phyloP scores from a whole-genome alignment of 179 eudicot genomes.

The Camellia oleifera region DNA sequence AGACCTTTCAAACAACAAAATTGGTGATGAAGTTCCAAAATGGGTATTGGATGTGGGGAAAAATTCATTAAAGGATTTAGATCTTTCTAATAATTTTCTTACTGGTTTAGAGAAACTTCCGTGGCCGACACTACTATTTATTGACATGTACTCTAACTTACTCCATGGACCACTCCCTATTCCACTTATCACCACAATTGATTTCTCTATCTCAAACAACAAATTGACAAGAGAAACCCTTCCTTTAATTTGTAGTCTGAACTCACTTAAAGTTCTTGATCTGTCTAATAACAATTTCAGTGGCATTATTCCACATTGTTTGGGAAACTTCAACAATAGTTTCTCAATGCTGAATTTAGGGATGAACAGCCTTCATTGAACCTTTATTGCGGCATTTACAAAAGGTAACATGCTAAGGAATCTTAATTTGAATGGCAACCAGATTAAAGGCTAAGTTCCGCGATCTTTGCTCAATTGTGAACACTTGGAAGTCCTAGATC shows the following conservation, averaged over 20 bases:
- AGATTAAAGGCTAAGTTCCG: constrained; percentile 26
- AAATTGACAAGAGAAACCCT: background rate
- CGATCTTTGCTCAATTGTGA: constrained; percentile 18
- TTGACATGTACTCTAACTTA: too few species aligned
- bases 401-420: background rate
- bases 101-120: too few species aligned
- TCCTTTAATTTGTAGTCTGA: constrained; percentile 3
- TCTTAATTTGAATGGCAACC: constrained; percentile 22
- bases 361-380: constrained; percentile 6
- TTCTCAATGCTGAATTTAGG: background rate
- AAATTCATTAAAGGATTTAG: background rate
- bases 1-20: background rate
- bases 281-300: constrained; percentile 13
- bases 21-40: constrained; percentile 1
- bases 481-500: constrained; percentile 14
- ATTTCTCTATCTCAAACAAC: constrained; percentile 4
- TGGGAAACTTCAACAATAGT: background rate
- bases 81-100: constrained; percentile 5
- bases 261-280: background rate
- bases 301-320: constrained; percentile 24
- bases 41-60: background rate
- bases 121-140: too few species aligned
- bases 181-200: background rate
- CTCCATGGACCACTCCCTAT: background rate
- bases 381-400: background rate